Base-by-base conservation (phyloP, 2,329 filamentous ascomycete species). In the Lachnellula cervina region DNA sequence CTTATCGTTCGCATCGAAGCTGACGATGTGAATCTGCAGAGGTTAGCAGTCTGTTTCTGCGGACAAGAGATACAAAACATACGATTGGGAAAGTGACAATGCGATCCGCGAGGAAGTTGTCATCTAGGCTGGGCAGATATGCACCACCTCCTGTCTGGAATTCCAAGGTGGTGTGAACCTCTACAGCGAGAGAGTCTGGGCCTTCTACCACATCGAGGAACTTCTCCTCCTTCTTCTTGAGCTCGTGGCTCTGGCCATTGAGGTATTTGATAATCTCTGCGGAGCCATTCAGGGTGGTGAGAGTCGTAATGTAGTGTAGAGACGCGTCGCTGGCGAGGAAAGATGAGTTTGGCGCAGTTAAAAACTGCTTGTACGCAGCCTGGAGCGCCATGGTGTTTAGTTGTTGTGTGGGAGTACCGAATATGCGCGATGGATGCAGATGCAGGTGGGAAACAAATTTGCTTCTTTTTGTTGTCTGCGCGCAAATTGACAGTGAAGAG, bases 51-150 rank as follows among this genome's bases (percentile, higher is more conserved):
- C 19, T 19, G 21, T 34, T 38, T 19, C 4, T 17, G 5, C 8
- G 5, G 38, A 11, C 14, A 42, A 38, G 17, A 52, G 32, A 17
- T 32, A 52, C 49, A 58, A 49, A 47, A 80, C 88, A 70, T 79
- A 97, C 92, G 75, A 96, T 84, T 49, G 89, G 83, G 62, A 97
- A 80, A 51, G 83, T 84, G 59, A 91, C 91, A 54, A 82, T 82
- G 67, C 87, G 87, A 73, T 96, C 91, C 55, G 89, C 78, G 56
- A 99, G 76, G 72, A 97, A 96, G 76, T 97, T 97, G 77, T 97
- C 91, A 68, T 97, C 93, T 49, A 99, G 78, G 48, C 85, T 85
- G 5, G 93, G 93, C 54, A 97, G 81, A 75, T 94, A 97, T 61
- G 87, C 81, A 61, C 91, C 93, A 62, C 93, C 94, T 61, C 88